These are phyloP conservation scores for Comarum palustre DNA, from an alignment of 306 rosid species.

Conservation along the genomic window DNA sequence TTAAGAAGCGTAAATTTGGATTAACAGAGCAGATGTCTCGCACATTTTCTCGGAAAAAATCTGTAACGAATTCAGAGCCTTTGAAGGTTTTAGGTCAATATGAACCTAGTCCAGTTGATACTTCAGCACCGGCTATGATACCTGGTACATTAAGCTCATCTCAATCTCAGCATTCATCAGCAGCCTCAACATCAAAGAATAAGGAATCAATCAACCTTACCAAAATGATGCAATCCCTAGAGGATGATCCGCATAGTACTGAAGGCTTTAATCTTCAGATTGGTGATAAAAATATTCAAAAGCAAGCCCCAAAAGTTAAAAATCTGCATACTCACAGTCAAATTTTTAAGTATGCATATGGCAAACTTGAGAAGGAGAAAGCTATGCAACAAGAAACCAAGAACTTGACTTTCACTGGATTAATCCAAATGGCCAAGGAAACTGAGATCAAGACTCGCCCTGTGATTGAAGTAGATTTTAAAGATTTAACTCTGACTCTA, in stretches of 20 bases:
- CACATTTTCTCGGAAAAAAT: slow-evolving; percentile 63
- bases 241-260: slow-evolving; percentile 42
- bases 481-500: slow-evolving; percentile 65
- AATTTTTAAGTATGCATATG: slow-evolving; percentile 81
- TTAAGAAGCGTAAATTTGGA: slow-evolving; percentile 48
- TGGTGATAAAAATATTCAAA: slow-evolving; percentile 66
- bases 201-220: slow-evolving; percentile 53
- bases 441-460: slow-evolving; percentile 55
- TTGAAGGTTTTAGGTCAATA: slow-evolving; percentile 28
- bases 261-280: slow-evolving; percentile 64
- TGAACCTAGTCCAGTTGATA: slow-evolving; percentile 7
- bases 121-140: slow-evolving; percentile 25
- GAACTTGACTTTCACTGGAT: slow-evolving; percentile 69
- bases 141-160: slow-evolving; percentile 39
- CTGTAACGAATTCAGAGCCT: slow-evolving; percentile 34
- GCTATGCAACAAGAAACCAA: slow-evolving; percentile 69
- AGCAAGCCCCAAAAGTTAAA: slow-evolving; percentile 54
- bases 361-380: slow-evolving; percentile 79
- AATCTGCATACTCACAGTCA: slow-evolving; percentile 64
- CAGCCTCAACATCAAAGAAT: slow-evolving; percentile 39
- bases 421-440: slow-evolving; percentile 69
- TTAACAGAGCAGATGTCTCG: slow-evolving; percentile 52
- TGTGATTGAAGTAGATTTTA: slow-evolving; percentile 68
- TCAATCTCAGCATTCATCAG: slow-evolving; percentile 24
- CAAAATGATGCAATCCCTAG: slow-evolving; percentile 54